Conservation (phyloP, 106 monocot species). For the Chionographis japonica region DNA sequence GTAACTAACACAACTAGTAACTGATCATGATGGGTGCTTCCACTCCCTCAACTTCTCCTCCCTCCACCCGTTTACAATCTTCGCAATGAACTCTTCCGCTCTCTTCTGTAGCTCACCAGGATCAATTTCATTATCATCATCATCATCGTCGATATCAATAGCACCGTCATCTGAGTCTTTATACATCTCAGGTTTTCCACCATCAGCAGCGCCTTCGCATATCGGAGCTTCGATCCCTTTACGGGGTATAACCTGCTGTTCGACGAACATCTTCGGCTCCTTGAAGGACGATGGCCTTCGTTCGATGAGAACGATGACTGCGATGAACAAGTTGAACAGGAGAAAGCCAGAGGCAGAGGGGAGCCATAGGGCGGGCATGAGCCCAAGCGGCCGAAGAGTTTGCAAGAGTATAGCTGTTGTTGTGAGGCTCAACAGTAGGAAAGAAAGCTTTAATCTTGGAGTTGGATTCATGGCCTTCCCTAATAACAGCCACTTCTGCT, state of each 20-base stretch:
- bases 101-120: background rate
- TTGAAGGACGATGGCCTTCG: background rate
- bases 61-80: slow-evolving; percentile 1
- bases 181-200: background rate
- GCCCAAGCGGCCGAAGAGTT: background rate
- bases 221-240: too few relatives aligned
- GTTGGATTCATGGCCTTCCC: background rate
- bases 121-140: background rate
- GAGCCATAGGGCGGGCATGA: background rate
- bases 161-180: background rate
- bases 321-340: slow-evolving; percentile 1
- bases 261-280: too few relatives aligned
- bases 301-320: background rate
- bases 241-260: too few relatives aligned
- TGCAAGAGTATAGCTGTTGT: background rate
- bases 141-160: background rate
- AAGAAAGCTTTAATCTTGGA: slow-evolving; percentile 1
- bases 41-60: slow-evolving; percentile 5
- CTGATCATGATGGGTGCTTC: background rate
- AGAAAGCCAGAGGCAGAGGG: background rate
- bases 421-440: background rate
- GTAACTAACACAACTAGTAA: too few relatives aligned
- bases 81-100: slow-evolving; percentile 13
- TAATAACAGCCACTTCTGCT: too few relatives aligned
- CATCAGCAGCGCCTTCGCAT: too few relatives aligned